A percentile compares a stretch with the other conserved stretches of the same genome.
phyloP scores from a whole-genome alignment of 2,329 filamentous ascomycete genomes.

The Mycosphaerella arachidis region DNA sequence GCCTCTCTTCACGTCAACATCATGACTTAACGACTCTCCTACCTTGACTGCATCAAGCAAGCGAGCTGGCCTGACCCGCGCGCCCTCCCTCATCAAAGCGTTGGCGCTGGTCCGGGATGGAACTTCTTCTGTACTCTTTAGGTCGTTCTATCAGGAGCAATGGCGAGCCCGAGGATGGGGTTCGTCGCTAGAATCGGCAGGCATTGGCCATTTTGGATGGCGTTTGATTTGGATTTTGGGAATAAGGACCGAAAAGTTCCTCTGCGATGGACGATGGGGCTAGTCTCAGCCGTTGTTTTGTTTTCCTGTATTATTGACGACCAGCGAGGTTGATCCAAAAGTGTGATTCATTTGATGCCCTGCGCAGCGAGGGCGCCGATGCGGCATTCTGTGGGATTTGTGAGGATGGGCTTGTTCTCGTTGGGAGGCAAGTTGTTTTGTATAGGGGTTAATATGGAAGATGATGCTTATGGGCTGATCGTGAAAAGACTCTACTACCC shows the following conservation, averaged over 20 bases:
- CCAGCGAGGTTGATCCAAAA: conserved; percentile 7
- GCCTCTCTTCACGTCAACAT: background rate
- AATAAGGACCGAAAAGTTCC: background rate
- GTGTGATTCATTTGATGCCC: conserved; percentile 6
- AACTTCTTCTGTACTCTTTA: background rate
- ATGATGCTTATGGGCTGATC: background rate
- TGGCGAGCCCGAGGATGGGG: background rate
- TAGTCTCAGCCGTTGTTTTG: background rate
- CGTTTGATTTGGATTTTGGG: background rate
- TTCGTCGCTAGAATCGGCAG: background rate
- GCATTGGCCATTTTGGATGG: background rate
- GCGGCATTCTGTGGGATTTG: background rate
- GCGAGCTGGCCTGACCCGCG: conserved; percentile 24
- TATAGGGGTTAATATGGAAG: background rate
- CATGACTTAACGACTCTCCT: conserved; percentile 11
- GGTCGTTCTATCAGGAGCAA: background rate
- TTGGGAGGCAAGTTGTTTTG: background rate
- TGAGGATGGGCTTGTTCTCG: background rate
- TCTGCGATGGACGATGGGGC: background rate
- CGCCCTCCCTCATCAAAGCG: conserved; percentile 17
- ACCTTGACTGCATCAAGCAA: background rate
- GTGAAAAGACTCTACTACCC: background rate
- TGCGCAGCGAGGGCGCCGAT: conserved; percentile 7
- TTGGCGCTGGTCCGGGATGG: conserved; percentile 17
- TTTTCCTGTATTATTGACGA: conserved; percentile 1